Percentiles rank a stretch among this genome's conserved stretches.
Evolutionary conservation across 345 rosid species (phyloP).

Genomic region (Citrus hindsii): DNA sequence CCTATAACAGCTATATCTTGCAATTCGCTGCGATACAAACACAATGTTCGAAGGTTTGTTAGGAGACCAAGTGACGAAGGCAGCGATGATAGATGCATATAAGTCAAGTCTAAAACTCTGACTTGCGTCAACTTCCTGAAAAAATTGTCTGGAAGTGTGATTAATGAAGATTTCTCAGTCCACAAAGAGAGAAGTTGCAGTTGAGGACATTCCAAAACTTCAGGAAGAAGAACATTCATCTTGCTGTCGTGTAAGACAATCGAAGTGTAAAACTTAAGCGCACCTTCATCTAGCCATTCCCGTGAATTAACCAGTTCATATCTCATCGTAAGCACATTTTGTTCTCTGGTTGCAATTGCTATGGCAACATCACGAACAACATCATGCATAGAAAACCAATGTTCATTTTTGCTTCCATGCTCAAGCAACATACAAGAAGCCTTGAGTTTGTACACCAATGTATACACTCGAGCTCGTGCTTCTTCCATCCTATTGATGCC

Average conservation of each 20-base stretch:
- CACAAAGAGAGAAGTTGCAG: not conserved
- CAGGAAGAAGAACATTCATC: not conserved
- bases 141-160: not conserved
- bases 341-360: not conserved
- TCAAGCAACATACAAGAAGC: constrained; percentile 10
- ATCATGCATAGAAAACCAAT: constrained; percentile 6
- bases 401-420: too few relatives aligned
- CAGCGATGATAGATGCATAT: too few relatives aligned
- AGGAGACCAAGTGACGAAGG: too few relatives aligned
- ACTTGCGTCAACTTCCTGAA: not conserved
- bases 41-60: too few relatives aligned
- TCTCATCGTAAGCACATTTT: not conserved
- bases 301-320: too few relatives aligned
- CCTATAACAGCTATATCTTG: too few relatives aligned
- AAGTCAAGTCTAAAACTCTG: not conserved
- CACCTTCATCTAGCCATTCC: not conserved
- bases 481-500: not conserved
- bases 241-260: not conserved
- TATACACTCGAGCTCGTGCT: constrained; percentile 2
- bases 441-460: not conserved
- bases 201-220: not conserved
- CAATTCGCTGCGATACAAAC: too few relatives aligned
- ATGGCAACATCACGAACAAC: constrained; percentile 12
- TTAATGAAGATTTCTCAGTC: not conserved
- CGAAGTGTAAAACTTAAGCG: not conserved